phyloP scores from a whole-genome alignment of 202 grass and related monocot species.

The Zizania palustris region DNA sequence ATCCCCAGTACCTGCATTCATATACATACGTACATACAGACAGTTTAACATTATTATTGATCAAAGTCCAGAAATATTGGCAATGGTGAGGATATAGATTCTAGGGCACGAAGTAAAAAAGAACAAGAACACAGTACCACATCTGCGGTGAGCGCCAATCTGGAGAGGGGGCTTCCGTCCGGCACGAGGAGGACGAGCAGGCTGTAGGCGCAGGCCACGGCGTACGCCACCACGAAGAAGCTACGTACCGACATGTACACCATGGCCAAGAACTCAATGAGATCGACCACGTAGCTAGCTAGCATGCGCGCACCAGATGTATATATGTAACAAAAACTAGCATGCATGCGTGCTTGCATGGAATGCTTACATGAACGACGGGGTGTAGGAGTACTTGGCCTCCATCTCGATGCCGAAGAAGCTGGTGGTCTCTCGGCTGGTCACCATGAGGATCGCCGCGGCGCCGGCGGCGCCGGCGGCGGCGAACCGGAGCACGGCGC shows the following conservation, averaged over 20 bases:
- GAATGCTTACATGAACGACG: conserved; percentile 56
- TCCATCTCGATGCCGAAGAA: conserved; percentile 76
- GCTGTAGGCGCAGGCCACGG: conserved; percentile 60
- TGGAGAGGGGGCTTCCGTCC: conserved; percentile 48
- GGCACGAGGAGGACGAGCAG: conserved; percentile 54
- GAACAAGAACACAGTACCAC: conserved; percentile 38
- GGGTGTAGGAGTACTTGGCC: conserved; percentile 88
- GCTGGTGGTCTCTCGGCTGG: conserved; percentile 68
- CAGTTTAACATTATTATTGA: too few species aligned
- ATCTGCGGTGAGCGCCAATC: conserved; percentile 61
- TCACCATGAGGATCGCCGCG: conserved; percentile 82
- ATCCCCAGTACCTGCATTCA: conserved; percentile 50
- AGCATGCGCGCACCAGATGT: too few species aligned
- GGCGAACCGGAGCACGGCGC: conserved; percentile 56
- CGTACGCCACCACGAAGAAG: conserved; percentile 79
- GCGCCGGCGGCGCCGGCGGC: conserved; percentile 47
- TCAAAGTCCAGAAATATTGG: too few species aligned
- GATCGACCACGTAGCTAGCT: too few species aligned
- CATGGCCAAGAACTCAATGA: too few species aligned
- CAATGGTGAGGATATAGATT: too few species aligned
- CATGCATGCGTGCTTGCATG: too few species aligned
- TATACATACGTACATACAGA: too few species aligned
- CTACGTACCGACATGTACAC: conserved; percentile 1
- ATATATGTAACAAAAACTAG: too few species aligned
- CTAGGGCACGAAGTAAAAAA: too few species aligned